Percentiles rank a stretch among this genome's conserved stretches.
phyloP scores from a whole-genome alignment of 805 yeast genomes.

The Cyberlindnera nakhonratchasimensis region DNA sequence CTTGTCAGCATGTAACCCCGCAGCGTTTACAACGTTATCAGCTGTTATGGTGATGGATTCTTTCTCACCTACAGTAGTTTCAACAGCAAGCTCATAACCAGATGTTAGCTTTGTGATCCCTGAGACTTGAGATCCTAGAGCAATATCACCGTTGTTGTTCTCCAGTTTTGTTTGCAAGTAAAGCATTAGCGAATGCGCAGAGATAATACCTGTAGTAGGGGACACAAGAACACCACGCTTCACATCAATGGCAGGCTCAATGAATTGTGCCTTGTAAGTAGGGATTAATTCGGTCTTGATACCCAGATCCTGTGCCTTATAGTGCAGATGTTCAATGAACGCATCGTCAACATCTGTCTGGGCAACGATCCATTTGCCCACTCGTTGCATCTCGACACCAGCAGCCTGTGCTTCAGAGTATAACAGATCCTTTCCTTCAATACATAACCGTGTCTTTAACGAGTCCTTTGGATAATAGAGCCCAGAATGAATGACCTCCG shows the following conservation, averaged over 20 bases:
- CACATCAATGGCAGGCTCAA: slow-evolving; percentile 70
- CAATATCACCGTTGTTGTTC: slow-evolving; percentile 58
- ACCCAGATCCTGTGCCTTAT: slow-evolving; percentile 46
- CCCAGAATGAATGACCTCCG: slow-evolving; percentile 93
- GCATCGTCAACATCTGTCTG: slow-evolving; percentile 63
- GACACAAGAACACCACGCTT: slow-evolving; percentile 59
- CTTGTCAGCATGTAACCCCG: slow-evolving; percentile 75
- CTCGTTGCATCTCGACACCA: slow-evolving; percentile 55
- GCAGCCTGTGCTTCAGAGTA: slow-evolving; percentile 43
- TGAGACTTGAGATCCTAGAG: slow-evolving; percentile 56
- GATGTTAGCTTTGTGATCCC: slow-evolving; percentile 29
- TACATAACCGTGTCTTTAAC: slow-evolving; percentile 65
- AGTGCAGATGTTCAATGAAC: slow-evolving; percentile 51
- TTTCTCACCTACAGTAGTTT: slow-evolving; percentile 31
- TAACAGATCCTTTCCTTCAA: slow-evolving; percentile 68
- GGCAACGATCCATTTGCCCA: slow-evolving; percentile 90
- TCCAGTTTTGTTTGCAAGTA: slow-evolving; percentile 55
- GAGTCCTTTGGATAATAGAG: slow-evolving; percentile 71
- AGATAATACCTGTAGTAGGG: slow-evolving; percentile 81
- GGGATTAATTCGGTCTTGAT: slow-evolving; percentile 60
- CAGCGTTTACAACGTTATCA: slow-evolving; percentile 66
- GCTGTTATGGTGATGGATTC: slow-evolving; percentile 47
- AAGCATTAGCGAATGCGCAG: slow-evolving; percentile 73
- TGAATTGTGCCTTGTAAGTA: slow-evolving; percentile 37
- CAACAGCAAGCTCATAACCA: slow-evolving; percentile 31